Evolutionary conservation across 768 basidiomycete genomes (phyloP).

Genomic region (Omphalotus guepiniiformis): DNA sequence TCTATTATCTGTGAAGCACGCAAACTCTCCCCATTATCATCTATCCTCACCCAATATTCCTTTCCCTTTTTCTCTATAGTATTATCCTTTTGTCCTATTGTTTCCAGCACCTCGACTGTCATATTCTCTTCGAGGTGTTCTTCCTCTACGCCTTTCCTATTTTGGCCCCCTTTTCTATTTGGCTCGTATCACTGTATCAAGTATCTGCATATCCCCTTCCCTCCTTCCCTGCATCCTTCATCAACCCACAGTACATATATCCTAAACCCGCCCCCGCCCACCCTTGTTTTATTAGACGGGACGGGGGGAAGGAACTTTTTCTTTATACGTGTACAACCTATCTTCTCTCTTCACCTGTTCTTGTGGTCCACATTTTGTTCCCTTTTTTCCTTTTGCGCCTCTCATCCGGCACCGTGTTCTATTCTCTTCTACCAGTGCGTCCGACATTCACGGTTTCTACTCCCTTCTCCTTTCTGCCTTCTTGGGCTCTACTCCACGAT

Average conservation of each 20-base stretch:
- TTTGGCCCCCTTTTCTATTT: neutral
- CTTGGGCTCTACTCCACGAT: slow-evolving; percentile 7
- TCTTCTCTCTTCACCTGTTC: slow-evolving; percentile 4
- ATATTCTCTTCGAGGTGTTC: too few relatives aligned
- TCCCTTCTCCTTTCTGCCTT: slow-evolving; percentile 2
- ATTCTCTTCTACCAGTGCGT: neutral
- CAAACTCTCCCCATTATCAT: neutral
- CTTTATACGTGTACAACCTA: slow-evolving; percentile 5
- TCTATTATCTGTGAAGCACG: slow-evolving; percentile 2
- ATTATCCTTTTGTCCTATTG: slow-evolving; percentile 11
- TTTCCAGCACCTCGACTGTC: slow-evolving; percentile 7
- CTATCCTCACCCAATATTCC: neutral
- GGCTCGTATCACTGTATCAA: slow-evolving; percentile 10
- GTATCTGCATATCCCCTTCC: slow-evolving; percentile 6
- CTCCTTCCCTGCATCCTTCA: slow-evolving; percentile 1
- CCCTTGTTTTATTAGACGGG: slow-evolving; percentile 7
- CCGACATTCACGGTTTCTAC: too few relatives aligned
- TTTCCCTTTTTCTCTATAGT: slow-evolving; percentile 12
- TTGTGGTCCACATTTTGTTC: slow-evolving; percentile 4
- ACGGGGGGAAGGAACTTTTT: neutral
- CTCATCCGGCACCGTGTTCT: slow-evolving; percentile 5
- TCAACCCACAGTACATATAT: neutral
- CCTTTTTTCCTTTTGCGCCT: neutral
- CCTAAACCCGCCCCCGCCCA: neutral
- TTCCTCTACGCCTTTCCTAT: neutral